Conservation (phyloP, 2,329 filamentous ascomycete species). For the Tolypocladium ophioglossoides region DNA sequence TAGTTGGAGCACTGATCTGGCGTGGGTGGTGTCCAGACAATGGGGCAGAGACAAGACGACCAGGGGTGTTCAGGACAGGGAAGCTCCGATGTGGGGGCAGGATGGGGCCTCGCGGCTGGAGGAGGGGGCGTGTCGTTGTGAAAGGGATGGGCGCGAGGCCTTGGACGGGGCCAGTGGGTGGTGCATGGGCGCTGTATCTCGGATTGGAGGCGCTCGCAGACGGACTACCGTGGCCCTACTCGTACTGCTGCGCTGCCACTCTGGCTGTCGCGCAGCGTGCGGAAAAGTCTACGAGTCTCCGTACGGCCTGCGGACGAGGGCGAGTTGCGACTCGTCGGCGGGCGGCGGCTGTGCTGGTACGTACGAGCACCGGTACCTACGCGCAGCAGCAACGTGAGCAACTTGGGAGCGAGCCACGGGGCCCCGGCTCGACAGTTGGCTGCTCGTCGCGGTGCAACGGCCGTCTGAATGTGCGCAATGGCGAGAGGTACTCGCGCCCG, state of each 20-base stretch:
- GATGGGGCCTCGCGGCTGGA: background rate
- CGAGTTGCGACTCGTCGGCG: background rate
- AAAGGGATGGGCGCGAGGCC: background rate
- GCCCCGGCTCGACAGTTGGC: background rate
- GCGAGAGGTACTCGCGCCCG: background rate
- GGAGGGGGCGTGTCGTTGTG: slow-evolving; percentile 1
- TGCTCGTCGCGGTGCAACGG: background rate
- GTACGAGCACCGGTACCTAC: too few species aligned
- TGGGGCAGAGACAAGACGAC: slow-evolving; percentile 1
- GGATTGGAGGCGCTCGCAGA: background rate
- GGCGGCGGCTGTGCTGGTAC: background rate
- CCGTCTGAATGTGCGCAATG: background rate
- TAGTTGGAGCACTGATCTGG: slow-evolving; percentile 1
- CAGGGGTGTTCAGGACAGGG: background rate
- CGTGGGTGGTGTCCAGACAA: slow-evolving; percentile 3
- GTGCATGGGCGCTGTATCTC: background rate
- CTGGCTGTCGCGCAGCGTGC: background rate
- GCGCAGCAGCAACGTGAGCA: too few species aligned
- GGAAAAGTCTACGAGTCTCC: too few species aligned
- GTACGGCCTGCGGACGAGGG: background rate
- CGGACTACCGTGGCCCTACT: background rate
- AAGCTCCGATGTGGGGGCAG: background rate
- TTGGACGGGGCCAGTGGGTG: background rate
- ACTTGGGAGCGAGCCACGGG: too few species aligned
- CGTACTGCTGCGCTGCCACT: background rate